These are phyloP conservation scores for Boletus insuetus DNA, from an alignment of 768 basidiomycete species.

Conservation along the genomic window DNA sequence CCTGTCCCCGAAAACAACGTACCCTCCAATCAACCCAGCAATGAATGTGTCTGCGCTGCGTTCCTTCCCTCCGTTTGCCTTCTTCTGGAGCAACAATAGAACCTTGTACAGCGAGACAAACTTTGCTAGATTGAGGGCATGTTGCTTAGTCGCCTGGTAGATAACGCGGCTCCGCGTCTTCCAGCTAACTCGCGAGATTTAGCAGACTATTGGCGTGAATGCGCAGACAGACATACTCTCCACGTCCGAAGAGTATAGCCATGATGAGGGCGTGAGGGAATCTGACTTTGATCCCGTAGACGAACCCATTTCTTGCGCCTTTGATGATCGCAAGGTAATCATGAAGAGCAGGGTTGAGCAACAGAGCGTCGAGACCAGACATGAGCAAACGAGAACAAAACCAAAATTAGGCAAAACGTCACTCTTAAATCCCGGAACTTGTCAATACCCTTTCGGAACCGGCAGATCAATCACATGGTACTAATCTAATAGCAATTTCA, in stretches of 20 bases:
- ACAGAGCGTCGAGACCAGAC: slow-evolving; percentile 24
- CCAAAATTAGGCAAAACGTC: not conserved
- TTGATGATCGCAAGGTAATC: slow-evolving; percentile 93
- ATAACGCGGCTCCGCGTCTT: slow-evolving; percentile 62
- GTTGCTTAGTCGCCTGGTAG: slow-evolving; percentile 82
- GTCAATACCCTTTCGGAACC: not conserved
- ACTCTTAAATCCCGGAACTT: not conserved
- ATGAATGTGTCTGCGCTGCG: slow-evolving; percentile 83
- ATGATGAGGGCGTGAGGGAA: slow-evolving; percentile 97
- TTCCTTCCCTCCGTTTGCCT: slow-evolving; percentile 77
- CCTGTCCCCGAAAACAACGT: slow-evolving; percentile 81
- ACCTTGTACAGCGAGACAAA: slow-evolving; percentile 95
- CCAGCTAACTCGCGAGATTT: slow-evolving; percentile 51
- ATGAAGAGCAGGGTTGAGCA: slow-evolving; percentile 71
- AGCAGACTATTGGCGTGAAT: slow-evolving; percentile 3
- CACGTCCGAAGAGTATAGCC: slow-evolving; percentile 90
- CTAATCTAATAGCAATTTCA: not conserved
- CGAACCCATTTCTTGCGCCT: slow-evolving; percentile 87
- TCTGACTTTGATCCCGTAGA: slow-evolving; percentile 87
- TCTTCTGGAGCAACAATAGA: slow-evolving; percentile 78
- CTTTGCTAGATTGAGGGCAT: slow-evolving; percentile 88
- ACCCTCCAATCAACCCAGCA: slow-evolving; percentile 91
- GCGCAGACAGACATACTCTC: slow-evolving; percentile 60
- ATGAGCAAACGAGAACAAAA: slow-evolving; percentile 12
- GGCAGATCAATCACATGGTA: slow-evolving; percentile 28